Evolutionary conservation across 2,329 filamentous ascomycete species (phyloP).

Genomic region (Lachnellula occidentalis): DNA sequence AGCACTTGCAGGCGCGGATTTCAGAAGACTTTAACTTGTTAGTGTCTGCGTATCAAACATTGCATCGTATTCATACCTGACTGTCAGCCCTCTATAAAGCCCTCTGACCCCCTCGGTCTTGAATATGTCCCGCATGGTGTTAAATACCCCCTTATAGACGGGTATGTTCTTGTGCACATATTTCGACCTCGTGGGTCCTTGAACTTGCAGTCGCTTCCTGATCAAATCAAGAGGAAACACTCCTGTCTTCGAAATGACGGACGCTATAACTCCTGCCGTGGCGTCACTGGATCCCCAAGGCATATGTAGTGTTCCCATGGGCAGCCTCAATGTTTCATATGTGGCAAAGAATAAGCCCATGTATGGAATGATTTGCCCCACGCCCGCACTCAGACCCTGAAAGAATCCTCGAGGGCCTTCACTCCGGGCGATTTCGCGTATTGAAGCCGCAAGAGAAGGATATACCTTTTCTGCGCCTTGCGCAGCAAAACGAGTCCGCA

Average conservation of each 20-base stretch:
- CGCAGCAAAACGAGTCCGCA: conserved; percentile 93
- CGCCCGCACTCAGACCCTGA: conserved; percentile 72
- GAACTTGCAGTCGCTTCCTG: conserved; percentile 88
- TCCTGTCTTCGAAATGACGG: conserved; percentile 76
- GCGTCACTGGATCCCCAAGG: conserved; percentile 79
- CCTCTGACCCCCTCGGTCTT: conserved; percentile 70
- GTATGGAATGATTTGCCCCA: conserved; percentile 87
- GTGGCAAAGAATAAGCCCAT: conserved; percentile 95
- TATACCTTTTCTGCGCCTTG: conserved; percentile 83
- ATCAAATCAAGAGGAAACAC: conserved; percentile 93
- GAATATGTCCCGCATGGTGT: conserved; percentile 64
- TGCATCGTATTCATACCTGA: conserved; percentile 42
- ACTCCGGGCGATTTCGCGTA: conserved; percentile 65
- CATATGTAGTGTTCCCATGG: conserved; percentile 49
- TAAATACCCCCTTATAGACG: conserved; percentile 63
- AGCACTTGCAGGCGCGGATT: conserved; percentile 78
- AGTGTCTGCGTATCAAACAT: neutral
- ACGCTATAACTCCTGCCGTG: conserved; percentile 72
- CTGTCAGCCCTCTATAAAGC: conserved; percentile 80
- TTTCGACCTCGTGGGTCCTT: conserved; percentile 73
- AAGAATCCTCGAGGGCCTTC: conserved; percentile 83
- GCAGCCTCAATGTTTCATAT: conserved; percentile 71
- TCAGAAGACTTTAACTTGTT: conserved; percentile 56
- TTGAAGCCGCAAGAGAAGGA: conserved; percentile 58
- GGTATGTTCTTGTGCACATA: conserved; percentile 90